Evolutionary conservation across 192 early-diverging fungal species (phyloP).

Genomic region (Entomortierella beljakovae): DNA sequence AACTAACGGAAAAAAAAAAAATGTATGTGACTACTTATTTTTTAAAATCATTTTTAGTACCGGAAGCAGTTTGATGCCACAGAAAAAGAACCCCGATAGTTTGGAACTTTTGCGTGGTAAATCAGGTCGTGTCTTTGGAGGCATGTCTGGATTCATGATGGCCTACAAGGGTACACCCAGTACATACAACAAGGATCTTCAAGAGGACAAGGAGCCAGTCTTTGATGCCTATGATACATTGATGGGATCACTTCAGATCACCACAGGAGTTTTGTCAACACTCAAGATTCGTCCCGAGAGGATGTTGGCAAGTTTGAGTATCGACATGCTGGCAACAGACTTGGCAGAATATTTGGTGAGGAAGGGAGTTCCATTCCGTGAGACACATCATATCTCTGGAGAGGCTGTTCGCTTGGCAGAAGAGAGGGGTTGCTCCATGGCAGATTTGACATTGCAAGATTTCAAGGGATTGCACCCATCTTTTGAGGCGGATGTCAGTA

Average conservation of each 20-base stretch:
- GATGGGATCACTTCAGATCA: constrained; percentile 91
- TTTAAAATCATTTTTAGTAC: constrained; percentile 67
- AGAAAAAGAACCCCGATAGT: constrained; percentile 99
- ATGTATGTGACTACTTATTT: constrained; percentile 18
- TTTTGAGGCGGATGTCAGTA: constrained; percentile 85
- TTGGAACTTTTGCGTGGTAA: constrained; percentile 97
- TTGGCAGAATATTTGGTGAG: constrained; percentile 98
- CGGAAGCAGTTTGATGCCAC: constrained; percentile 98
- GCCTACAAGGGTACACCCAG: constrained; percentile 96
- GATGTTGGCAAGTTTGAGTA: constrained; percentile 85
- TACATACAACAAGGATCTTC: constrained; percentile 99
- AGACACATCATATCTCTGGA: constrained; percentile 98
- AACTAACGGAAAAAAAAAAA: constrained; percentile 7
- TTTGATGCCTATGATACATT: constrained; percentile 96
- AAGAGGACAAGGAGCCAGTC: constrained; percentile 99
- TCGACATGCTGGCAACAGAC: constrained; percentile 98
- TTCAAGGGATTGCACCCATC: constrained; percentile 86
- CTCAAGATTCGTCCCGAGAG: constrained; percentile 86
- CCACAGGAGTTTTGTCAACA: constrained; percentile 92
- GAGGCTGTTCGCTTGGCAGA: constrained; percentile 95
- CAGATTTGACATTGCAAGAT: constrained; percentile 80
- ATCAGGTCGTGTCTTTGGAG: constrained; percentile 95
- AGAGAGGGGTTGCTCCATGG: constrained; percentile 80
- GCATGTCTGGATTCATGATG: constrained; percentile 98
- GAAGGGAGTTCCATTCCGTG: constrained; percentile 98